Conservation (phyloP, 371 early-diverging fungal genomes). For the Mortierella sp. region DNA sequence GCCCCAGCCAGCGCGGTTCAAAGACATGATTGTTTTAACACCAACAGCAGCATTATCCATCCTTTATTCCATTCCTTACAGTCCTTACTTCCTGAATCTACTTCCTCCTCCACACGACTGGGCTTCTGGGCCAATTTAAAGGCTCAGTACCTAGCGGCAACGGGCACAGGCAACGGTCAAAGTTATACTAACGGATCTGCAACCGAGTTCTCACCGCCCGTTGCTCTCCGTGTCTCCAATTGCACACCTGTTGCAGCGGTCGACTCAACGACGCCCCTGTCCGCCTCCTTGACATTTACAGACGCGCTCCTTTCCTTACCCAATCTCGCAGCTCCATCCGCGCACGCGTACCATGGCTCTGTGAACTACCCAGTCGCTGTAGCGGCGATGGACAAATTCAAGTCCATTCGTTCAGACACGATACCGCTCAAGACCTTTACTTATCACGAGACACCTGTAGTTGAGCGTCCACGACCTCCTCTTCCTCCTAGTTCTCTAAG, state of each 20-base stretch:
- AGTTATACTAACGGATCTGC: neutral
- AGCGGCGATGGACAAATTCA: constrained; percentile 50
- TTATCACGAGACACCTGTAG: constrained; percentile 50
- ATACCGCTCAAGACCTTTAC: constrained; percentile 52
- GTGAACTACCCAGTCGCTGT: constrained; percentile 42
- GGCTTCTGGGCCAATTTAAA: constrained; percentile 55
- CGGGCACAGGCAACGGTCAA: constrained; percentile 4
- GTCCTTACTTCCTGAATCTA: constrained; percentile 48
- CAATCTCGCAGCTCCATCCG: constrained; percentile 36
- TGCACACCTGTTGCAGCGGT: constrained; percentile 32
- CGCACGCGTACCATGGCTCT: constrained; percentile 30
- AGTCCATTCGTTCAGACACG: constrained; percentile 39
- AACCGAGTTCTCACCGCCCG: constrained; percentile 29
- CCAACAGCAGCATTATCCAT: constrained; percentile 20
- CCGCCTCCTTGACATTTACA: constrained; percentile 32
- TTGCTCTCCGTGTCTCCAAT: constrained; percentile 41
- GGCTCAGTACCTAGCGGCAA: constrained; percentile 43
- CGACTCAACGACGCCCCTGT: constrained; percentile 30
- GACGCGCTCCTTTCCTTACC: constrained; percentile 40
- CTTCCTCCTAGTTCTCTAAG: constrained; percentile 4
- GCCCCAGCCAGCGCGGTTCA: neutral
- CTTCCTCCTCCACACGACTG: constrained; percentile 40
- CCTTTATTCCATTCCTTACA: constrained; percentile 42
- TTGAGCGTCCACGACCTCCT: constrained; percentile 37
- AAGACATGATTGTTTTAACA: neutral